Evolutionary conservation across 371 early-diverging fungal species (phyloP).

Genomic region (Gilbertella persicaria): DNA sequence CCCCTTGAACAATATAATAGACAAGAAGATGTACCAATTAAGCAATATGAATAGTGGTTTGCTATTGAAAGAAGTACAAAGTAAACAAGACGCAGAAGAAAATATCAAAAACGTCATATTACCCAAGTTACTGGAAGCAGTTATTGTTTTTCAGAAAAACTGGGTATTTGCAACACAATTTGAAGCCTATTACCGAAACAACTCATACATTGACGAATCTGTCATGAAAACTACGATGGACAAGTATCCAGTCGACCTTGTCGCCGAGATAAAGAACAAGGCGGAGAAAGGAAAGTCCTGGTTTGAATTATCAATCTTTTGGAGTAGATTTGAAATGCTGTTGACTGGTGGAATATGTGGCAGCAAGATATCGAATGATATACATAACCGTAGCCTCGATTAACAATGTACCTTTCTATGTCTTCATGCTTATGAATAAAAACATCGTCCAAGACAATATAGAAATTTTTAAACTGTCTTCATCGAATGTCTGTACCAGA

Average conservation of each 20-base stretch:
- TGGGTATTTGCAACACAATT: constrained; percentile 17
- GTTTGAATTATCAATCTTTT: constrained; percentile 10
- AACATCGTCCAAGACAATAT: too few relatives aligned
- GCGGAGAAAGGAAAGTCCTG: constrained; percentile 14
- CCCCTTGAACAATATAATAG: constrained; percentile 12
- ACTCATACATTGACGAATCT: constrained; percentile 9
- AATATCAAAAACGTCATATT: constrained; percentile 14
- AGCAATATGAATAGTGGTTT: constrained; percentile 12
- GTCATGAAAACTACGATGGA: constrained; percentile 7
- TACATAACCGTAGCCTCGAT: too few relatives aligned
- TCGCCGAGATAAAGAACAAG: constrained; percentile 3
- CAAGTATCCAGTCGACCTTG: constrained; percentile 2
- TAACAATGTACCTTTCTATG: too few relatives aligned
- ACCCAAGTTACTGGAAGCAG: constrained; percentile 14
- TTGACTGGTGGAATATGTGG: constrained; percentile 15
- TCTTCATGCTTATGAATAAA: too few relatives aligned
- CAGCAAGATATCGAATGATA: constrained; percentile 10
- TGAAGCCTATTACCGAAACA: constrained; percentile 18
- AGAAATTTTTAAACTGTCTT: background rate
- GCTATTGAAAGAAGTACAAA: constrained; percentile 16
- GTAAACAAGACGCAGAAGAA: constrained; percentile 17
- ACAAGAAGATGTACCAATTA: constrained; percentile 11
- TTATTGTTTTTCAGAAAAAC: constrained; percentile 13
- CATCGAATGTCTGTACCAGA: constrained; percentile 12
- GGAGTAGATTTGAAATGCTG: constrained; percentile 10